A percentile compares a stretch with the other conserved stretches of the same genome.
phyloP scores from a whole-genome alignment of 768 basidiomycete genomes.

The Lactifluus pinguis region DNA sequence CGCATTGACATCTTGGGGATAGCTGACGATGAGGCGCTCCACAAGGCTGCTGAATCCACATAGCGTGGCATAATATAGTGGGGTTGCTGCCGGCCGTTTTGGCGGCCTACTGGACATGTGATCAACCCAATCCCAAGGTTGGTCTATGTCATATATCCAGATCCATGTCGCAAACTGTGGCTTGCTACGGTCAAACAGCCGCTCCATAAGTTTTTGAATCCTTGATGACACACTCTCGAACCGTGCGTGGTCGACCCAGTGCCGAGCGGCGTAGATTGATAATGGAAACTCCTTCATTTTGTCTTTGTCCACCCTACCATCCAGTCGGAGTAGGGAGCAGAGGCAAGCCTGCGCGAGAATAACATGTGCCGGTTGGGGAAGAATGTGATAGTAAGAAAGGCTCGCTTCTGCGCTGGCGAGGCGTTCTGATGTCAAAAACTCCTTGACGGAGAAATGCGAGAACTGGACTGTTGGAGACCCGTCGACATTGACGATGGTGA shows the following conservation, averaged over 20 bases:
- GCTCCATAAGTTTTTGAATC: background rate
- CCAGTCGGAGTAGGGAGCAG: background rate
- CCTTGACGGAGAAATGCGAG: background rate
- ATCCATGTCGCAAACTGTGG: background rate
- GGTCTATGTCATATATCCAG: background rate
- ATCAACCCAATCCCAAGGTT: background rate
- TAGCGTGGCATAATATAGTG: background rate
- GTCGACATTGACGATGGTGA: background rate
- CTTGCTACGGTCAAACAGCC: background rate
- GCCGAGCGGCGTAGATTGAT: background rate
- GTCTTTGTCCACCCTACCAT: background rate
- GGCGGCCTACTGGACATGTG: background rate
- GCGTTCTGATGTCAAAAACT: background rate
- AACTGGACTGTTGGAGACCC: background rate
- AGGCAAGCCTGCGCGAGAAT: background rate
- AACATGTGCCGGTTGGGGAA: background rate
- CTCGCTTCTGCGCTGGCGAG: background rate
- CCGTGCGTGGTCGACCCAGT: background rate
- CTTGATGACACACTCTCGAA: background rate
- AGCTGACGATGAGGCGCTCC: background rate
- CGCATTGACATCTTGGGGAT: background rate
- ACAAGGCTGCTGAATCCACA: background rate
- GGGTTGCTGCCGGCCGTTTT: background rate
- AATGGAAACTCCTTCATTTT: background rate
- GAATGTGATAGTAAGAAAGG: background rate